Conservation (phyloP, 768 basidiomycete species). For the Tricholoma hemisulphureum region DNA sequence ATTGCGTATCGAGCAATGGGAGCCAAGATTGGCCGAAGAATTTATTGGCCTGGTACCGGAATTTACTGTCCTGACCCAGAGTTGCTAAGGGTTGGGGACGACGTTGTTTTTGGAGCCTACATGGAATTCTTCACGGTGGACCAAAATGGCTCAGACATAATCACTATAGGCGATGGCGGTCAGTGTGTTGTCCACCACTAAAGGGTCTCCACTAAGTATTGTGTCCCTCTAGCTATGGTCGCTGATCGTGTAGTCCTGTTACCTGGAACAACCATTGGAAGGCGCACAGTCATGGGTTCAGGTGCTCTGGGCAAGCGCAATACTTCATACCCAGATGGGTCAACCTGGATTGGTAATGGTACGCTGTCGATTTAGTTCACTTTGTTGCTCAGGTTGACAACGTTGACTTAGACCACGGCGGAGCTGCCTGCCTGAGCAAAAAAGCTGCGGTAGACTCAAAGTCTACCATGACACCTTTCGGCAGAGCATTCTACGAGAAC, state of each 20-base stretch:
- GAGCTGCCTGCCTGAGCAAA: conserved; percentile 37
- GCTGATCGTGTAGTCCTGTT: conserved; percentile 49
- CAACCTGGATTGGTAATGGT: conserved; percentile 49
- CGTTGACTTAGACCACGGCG: conserved; percentile 32
- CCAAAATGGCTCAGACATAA: conserved; percentile 37
- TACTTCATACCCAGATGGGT: conserved; percentile 40
- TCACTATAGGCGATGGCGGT: conserved; percentile 41
- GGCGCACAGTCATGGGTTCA: conserved; percentile 44
- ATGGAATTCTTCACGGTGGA: conserved; percentile 46
- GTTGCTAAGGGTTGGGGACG: conserved; percentile 46
- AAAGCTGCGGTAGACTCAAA: conserved; percentile 14
- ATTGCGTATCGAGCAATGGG: conserved; percentile 45
- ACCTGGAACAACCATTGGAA: conserved; percentile 40
- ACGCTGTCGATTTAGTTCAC: conserved; percentile 2
- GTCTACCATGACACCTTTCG: conserved; percentile 41
- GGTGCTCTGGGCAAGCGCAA: conserved; percentile 46
- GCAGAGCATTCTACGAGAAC: conserved; percentile 41
- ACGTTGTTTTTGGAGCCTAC: conserved; percentile 49
- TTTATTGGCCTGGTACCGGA: conserved; percentile 50
- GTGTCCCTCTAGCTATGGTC: conserved; percentile 38
- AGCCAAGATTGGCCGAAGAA: conserved; percentile 45
- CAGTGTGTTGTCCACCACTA: conserved; percentile 3
- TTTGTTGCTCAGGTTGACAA: neutral
- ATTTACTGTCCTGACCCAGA: conserved; percentile 47
- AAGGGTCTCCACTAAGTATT: neutral